Percentiles rank a stretch among this genome's conserved stretches.
Evolutionary conservation across 1,284 basidiomycete species (phyloP).

Genomic region (Cutaneotrichosporon cavernicola): DNA sequence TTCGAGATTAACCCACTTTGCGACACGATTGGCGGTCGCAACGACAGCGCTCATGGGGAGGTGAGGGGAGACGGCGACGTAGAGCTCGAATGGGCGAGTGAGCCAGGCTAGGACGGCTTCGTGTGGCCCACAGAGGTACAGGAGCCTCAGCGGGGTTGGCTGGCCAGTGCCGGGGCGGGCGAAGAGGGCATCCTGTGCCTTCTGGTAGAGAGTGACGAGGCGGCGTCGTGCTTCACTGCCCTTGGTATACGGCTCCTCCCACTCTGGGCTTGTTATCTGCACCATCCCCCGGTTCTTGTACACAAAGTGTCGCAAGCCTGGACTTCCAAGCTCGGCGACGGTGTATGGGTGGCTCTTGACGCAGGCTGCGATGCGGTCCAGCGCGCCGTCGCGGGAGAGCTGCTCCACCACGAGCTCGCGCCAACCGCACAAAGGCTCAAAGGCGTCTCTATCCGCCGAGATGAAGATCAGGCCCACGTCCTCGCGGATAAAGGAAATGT

Average conservation of each 20-base stretch:
- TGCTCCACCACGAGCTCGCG: slow-evolving; percentile 66
- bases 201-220: slow-evolving; percentile 78
- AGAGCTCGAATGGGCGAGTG: slow-evolving; percentile 88
- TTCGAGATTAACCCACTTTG: slow-evolving; percentile 84
- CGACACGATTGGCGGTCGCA: slow-evolving; percentile 80
- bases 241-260: slow-evolving; percentile 73
- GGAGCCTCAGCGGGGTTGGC: slow-evolving; percentile 67
- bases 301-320: slow-evolving; percentile 87
- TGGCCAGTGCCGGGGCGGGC: slow-evolving; percentile 79
- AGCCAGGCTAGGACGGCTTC: slow-evolving; percentile 82
- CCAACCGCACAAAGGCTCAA: slow-evolving; percentile 62
- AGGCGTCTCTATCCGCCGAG: slow-evolving; percentile 54
- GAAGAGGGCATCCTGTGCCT: slow-evolving; percentile 77
- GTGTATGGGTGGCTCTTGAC: slow-evolving; percentile 44
- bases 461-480: slow-evolving; percentile 55
- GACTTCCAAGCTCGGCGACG: slow-evolving; percentile 64
- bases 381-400: slow-evolving; percentile 62
- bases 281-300: slow-evolving; percentile 88
- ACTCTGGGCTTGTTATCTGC: slow-evolving; percentile 78
- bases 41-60: slow-evolving; percentile 82
- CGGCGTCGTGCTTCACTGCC: slow-evolving; percentile 51
- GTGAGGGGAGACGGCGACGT: slow-evolving; percentile 75
- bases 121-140: slow-evolving; percentile 76
- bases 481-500: slow-evolving; percentile 68
- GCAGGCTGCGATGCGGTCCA: slow-evolving; percentile 51